phyloP scores from a whole-genome alignment of 2,329 filamentous ascomycete genomes.

The Davidsoniella australis region DNA sequence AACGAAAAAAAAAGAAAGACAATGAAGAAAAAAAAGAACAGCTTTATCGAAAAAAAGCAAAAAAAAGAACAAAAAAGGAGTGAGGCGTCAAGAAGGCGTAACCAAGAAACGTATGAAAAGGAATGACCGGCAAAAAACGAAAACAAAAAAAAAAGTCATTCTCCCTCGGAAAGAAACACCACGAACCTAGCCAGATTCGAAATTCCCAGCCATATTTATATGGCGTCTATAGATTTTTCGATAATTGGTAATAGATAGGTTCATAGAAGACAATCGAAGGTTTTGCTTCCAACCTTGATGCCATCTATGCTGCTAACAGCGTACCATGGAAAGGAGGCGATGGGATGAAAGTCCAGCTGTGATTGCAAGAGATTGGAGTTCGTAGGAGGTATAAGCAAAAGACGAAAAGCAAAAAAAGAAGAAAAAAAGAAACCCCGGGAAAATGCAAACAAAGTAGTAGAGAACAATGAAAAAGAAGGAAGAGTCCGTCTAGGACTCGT shows the following conservation, averaged over 20 bases:
- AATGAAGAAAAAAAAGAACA: background rate
- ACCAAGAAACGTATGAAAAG: background rate
- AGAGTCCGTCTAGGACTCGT: background rate
- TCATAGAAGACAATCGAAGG: too few relatives aligned
- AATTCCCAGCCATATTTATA: background rate
- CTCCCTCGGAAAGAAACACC: background rate
- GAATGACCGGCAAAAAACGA: background rate
- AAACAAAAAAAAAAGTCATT: background rate
- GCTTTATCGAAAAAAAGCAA: background rate
- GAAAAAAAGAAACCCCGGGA: conserved; percentile 1
- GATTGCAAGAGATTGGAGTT: too few relatives aligned
- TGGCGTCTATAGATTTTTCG: too few relatives aligned
- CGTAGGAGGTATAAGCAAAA: background rate
- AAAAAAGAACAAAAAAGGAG: background rate
- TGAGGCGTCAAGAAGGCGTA: too few relatives aligned
- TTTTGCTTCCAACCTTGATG: too few relatives aligned
- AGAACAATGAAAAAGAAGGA: background rate
- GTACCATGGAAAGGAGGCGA: too few relatives aligned
- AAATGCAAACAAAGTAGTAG: conserved; percentile 2
- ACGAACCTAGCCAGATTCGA: background rate
- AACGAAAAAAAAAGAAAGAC: background rate
- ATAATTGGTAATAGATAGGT: too few relatives aligned
- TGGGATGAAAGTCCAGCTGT: too few relatives aligned
- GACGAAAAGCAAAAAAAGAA: background rate
- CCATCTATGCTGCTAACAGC: too few relatives aligned